phyloP scores from a whole-genome alignment of 2,329 filamentous ascomycete genomes.

The Fulvia fulva region DNA sequence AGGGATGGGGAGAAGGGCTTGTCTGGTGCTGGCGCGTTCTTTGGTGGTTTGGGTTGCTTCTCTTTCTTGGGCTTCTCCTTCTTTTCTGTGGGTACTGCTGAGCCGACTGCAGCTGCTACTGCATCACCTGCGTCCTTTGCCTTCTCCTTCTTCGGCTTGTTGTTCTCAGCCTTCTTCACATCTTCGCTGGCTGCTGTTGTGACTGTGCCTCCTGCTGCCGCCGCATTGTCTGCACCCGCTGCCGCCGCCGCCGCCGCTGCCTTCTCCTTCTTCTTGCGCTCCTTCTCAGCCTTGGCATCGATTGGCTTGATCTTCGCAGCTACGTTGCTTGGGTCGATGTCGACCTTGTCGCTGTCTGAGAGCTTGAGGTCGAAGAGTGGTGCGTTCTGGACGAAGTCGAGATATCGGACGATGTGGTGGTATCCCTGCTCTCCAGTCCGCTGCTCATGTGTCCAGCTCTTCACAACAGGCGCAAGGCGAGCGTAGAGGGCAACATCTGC shows the following conservation, averaged over 20 bases:
- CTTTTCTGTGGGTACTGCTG: slow-evolving; percentile 42
- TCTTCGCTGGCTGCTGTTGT: slow-evolving; percentile 39
- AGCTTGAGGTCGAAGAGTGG: slow-evolving; percentile 66
- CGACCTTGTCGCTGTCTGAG: slow-evolving; percentile 68
- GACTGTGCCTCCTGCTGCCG: slow-evolving; percentile 41
- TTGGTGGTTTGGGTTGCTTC: slow-evolving; percentile 72
- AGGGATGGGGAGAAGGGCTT: slow-evolving; percentile 76
- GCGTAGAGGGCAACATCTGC: slow-evolving; percentile 83
- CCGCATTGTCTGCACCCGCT: slow-evolving; percentile 50
- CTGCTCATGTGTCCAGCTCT: slow-evolving; percentile 78
- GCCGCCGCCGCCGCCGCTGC: slow-evolving; percentile 53
- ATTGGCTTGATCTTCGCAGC: slow-evolving; percentile 84
- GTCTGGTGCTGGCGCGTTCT: slow-evolving; percentile 57
- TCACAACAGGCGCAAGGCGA: slow-evolving; percentile 69
- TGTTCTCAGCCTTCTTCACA: slow-evolving; percentile 43
- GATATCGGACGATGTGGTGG: slow-evolving; percentile 83
- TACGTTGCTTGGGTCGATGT: slow-evolving; percentile 73
- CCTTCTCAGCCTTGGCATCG: slow-evolving; percentile 92
- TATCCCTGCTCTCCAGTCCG: slow-evolving; percentile 83
- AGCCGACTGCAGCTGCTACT: slow-evolving; percentile 44
- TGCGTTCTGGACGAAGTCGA: slow-evolving; percentile 94
- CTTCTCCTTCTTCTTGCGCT: slow-evolving; percentile 95
- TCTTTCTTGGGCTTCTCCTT: slow-evolving; percentile 82
- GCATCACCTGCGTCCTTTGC: slow-evolving; percentile 48
- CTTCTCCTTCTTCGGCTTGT: slow-evolving; percentile 38